These are phyloP conservation scores for Dentipellis sp. DNA, from an alignment of 768 basidiomycete genomes.

Conservation along the genomic window DNA sequence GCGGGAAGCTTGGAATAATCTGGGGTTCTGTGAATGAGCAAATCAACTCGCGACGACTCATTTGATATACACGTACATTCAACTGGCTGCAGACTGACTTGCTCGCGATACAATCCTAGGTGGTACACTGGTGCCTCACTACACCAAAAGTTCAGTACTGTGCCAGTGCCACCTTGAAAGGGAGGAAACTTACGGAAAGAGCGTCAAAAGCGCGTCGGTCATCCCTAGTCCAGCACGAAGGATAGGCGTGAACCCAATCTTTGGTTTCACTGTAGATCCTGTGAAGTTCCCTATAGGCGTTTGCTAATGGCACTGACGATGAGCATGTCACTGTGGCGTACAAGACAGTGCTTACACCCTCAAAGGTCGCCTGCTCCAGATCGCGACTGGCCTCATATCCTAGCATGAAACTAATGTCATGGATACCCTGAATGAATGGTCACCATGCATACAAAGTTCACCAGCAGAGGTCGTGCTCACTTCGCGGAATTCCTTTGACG, in stretches of 20 bases:
- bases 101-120: constrained; percentile 84
- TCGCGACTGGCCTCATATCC: constrained; percentile 77
- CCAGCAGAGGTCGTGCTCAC: neutral
- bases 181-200: constrained; percentile 66
- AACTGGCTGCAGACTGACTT: constrained; percentile 79
- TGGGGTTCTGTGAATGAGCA: constrained; percentile 19
- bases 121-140: constrained; percentile 85
- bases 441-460: neutral
- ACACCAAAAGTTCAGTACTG: neutral
- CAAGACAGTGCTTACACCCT: constrained; percentile 43
- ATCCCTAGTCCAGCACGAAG: constrained; percentile 91
- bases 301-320: constrained; percentile 26
- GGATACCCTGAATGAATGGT: constrained; percentile 43
- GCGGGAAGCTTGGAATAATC: constrained; percentile 89
- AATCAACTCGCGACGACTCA: neutral
- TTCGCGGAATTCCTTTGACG: constrained; percentile 15
- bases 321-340: neutral
- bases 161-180: neutral
- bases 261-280: constrained; percentile 65
- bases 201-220: constrained; percentile 75
- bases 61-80: constrained; percentile 51
- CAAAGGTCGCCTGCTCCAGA: constrained; percentile 52
- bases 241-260: constrained; percentile 84
- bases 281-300: constrained; percentile 76
- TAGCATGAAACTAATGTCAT: constrained; percentile 65